phyloP scores from a whole-genome alignment of 305 asterid genomes.

The Stenogyne calaminthoides region DNA sequence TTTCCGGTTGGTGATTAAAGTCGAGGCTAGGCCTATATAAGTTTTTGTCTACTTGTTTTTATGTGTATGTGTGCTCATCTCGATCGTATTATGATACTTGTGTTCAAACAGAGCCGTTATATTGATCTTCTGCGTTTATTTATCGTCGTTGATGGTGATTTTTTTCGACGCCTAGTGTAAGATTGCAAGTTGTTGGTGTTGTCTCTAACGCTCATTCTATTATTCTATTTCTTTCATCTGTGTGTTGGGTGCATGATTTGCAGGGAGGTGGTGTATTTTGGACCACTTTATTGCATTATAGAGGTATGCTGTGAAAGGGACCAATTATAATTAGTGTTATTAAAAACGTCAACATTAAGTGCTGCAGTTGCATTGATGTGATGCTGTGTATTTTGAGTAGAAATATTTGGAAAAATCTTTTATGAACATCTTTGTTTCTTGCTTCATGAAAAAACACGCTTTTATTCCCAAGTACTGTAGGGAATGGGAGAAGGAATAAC shows the following conservation, averaged over 20 bases:
- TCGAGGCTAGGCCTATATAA: background rate
- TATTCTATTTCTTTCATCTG: background rate
- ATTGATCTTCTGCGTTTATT: background rate
- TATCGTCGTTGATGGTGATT: background rate
- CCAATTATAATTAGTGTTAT: slow-evolving; percentile 3
- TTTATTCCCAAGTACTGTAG: background rate
- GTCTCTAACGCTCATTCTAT: background rate
- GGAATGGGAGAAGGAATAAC: background rate
- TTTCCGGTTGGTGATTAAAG: background rate
- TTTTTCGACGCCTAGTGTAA: background rate
- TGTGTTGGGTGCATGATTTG: slow-evolving; percentile 7
- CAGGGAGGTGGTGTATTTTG: background rate
- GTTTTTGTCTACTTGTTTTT: background rate
- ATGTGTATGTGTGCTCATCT: background rate
- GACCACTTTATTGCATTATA: slow-evolving; percentile 23
- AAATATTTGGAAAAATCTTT: background rate
- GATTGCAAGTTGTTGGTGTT: background rate
- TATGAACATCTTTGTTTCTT: background rate
- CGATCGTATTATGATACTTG: background rate
- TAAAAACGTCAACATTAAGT: background rate
- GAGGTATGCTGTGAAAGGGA: slow-evolving; percentile 13
- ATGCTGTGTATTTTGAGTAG: background rate
- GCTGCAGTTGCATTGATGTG: slow-evolving; percentile 21
- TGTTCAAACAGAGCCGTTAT: background rate
- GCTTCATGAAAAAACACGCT: background rate